phyloP scores from a whole-genome alignment of 305 asterid species.

The Rubia peregrina region DNA sequence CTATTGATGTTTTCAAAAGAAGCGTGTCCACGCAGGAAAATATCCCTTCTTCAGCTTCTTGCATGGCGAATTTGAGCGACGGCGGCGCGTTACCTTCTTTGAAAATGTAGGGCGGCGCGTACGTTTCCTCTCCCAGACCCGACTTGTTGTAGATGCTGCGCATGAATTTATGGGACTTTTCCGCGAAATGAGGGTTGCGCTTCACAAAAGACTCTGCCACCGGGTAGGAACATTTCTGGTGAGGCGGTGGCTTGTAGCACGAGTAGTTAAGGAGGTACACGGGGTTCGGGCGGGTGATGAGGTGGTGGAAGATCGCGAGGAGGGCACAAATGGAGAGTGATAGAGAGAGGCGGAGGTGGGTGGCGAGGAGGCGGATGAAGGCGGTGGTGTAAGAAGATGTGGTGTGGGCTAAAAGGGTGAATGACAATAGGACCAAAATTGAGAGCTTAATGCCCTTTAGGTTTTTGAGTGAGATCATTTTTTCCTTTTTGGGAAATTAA shows the following conservation, averaged over 20 bases:
- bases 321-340: constrained; percentile 15
- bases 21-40: constrained; percentile 41
- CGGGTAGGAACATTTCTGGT: constrained; percentile 34
- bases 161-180: constrained; percentile 41
- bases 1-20: constrained; percentile 36
- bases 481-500: background rate
- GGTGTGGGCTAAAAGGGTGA: constrained; percentile 29
- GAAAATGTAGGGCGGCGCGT: constrained; percentile 57
- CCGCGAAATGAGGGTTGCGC: constrained; percentile 16
- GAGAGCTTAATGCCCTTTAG: constrained; percentile 27
- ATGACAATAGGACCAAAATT: constrained; percentile 30
- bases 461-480: constrained; percentile 5
- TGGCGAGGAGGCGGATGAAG: constrained; percentile 23
- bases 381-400: constrained; percentile 25
- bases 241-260: constrained; percentile 55
- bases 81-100: constrained; percentile 27
- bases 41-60: constrained; percentile 56
- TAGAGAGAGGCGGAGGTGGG: constrained; percentile 25
- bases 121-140: constrained; percentile 61
- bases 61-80: constrained; percentile 34
- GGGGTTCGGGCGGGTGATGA: constrained; percentile 28
- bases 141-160: constrained; percentile 40
- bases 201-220: constrained; percentile 39
- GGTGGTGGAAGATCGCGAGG: constrained; percentile 20
- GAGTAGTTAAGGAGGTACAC: constrained; percentile 45